phyloP scores from a whole-genome alignment of 352 stramenopile species.

The Halophytophthora polymorphica region DNA sequence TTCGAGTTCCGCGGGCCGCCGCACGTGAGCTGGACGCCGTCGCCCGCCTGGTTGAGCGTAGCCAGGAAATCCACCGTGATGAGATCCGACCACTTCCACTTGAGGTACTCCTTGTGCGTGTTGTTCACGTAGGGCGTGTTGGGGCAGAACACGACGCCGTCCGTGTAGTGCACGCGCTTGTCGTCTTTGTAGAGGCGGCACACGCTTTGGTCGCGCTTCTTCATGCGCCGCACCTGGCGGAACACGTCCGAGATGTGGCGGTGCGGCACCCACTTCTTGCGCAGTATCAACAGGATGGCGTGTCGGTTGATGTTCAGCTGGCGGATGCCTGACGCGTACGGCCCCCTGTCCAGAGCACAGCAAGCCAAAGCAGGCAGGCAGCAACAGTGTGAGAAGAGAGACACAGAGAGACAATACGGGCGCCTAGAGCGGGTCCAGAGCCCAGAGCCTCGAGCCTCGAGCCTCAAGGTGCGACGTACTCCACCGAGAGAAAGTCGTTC shows the following conservation, averaged over 20 bases:
- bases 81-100: constrained; percentile 91
- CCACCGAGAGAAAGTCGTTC: constrained; percentile 82
- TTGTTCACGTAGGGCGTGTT: constrained; percentile 82
- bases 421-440: constrained; percentile 1
- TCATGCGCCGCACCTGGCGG: constrained; percentile 71
- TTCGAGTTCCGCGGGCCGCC: constrained; percentile 70
- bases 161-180: constrained; percentile 86
- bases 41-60: constrained; percentile 46
- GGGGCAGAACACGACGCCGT: constrained; percentile 89
- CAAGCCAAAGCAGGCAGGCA: not conserved
- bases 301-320: constrained; percentile 61
- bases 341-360: constrained; percentile 36
- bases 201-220: constrained; percentile 75
- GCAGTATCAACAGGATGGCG: constrained; percentile 69
- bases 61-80: constrained; percentile 88
- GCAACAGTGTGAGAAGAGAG: not conserved
- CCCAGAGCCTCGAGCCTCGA: not conserved
- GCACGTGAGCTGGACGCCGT: constrained; percentile 64
- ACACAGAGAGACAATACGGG: constrained; percentile 3
- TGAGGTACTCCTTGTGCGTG: constrained; percentile 88
- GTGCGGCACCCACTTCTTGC: constrained; percentile 81
- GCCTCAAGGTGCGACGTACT: constrained; percentile 37
- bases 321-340: constrained; percentile 65
- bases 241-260: constrained; percentile 84
- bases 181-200: constrained; percentile 78